Conservation (phyloP, 1,139 yeast species). For the Protomyces gravidus region DNA sequence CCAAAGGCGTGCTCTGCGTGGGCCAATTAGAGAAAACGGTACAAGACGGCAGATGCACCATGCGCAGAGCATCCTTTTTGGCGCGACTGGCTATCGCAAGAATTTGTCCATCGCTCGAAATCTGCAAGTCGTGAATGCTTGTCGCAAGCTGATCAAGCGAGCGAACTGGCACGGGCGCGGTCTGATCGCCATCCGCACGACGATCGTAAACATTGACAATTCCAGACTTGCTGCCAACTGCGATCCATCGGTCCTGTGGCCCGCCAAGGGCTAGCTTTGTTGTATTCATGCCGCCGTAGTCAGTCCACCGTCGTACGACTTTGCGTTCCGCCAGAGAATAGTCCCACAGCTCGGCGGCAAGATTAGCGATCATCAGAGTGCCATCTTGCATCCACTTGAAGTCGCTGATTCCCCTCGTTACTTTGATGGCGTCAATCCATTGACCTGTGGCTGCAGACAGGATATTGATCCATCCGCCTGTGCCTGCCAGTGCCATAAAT, state of each 20-base stretch:
- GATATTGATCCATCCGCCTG: slow-evolving; percentile 85
- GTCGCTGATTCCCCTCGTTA: slow-evolving; percentile 70
- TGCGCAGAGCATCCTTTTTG: slow-evolving; percentile 75
- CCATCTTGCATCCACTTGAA: slow-evolving; percentile 59
- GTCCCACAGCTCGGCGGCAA: slow-evolving; percentile 90
- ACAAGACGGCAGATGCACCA: slow-evolving; percentile 85
- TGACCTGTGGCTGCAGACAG: slow-evolving; percentile 73
- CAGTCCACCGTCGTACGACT: slow-evolving; percentile 70
- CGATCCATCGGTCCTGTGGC: slow-evolving; percentile 72
- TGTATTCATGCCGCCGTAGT: slow-evolving; percentile 79
- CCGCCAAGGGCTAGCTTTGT: slow-evolving; percentile 79
- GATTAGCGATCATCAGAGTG: slow-evolving; percentile 62
- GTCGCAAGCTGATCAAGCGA: slow-evolving; percentile 73
- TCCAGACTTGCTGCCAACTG: slow-evolving; percentile 85
- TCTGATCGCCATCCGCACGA: slow-evolving; percentile 33
- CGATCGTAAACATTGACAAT: slow-evolving; percentile 83
- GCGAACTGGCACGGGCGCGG: slow-evolving; percentile 43
- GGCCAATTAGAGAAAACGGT: slow-evolving; percentile 95
- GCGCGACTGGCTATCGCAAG: slow-evolving; percentile 81
- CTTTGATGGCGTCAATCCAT: slow-evolving; percentile 79
- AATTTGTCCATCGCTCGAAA: slow-evolving; percentile 85
- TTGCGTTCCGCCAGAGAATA: slow-evolving; percentile 54
- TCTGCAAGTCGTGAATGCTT: slow-evolving; percentile 61
- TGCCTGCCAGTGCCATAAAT: slow-evolving; percentile 72
- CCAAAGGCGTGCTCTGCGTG: slow-evolving; percentile 91